Evolutionary conservation across 2,329 filamentous ascomycete species (phyloP).

Genomic region (Dendrostoma leiphaemia): DNA sequence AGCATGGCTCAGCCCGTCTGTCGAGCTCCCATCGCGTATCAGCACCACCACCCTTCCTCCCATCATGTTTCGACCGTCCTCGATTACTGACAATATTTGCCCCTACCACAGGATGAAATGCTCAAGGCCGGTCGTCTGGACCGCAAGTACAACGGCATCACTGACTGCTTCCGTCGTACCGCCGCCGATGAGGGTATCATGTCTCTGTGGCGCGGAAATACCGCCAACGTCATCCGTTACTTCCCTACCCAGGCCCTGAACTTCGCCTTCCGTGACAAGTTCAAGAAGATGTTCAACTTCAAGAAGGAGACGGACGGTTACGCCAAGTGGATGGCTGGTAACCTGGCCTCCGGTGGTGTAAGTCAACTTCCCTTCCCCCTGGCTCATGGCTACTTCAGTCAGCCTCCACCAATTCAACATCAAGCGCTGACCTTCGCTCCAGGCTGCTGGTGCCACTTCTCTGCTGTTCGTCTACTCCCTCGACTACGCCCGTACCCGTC

Average conservation of each 20-base stretch:
- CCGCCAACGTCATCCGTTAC: slow-evolving; percentile 99
- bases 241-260: slow-evolving; percentile 99
- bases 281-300: slow-evolving; percentile 99
- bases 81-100: slow-evolving; percentile 29
- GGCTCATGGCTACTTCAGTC: not conserved
- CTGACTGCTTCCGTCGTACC: slow-evolving; percentile 94
- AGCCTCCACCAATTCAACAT: too few relatives aligned
- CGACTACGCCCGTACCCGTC: slow-evolving; percentile 99
- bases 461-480: slow-evolving; percentile 99
- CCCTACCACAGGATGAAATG: slow-evolving; percentile 87
- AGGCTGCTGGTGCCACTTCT: slow-evolving; percentile 98
- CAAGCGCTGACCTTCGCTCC: slow-evolving; percentile 12
- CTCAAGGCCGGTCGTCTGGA: slow-evolving; percentile 97
- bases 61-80: not conserved
- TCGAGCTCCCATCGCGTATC: too few relatives aligned
- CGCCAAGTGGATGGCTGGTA: slow-evolving; percentile 98
- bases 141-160: slow-evolving; percentile 92
- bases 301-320: slow-evolving; percentile 99
- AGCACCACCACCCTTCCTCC: too few relatives aligned
- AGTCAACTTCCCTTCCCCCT: slow-evolving; percentile 37
- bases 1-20: too few relatives aligned
- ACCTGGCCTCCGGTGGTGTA: slow-evolving; percentile 99
- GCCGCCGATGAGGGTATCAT: slow-evolving; percentile 87
- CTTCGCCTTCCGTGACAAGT: slow-evolving; percentile 99
- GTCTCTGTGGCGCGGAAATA: slow-evolving; percentile 99